Evolutionary conservation across 345 rosid genomes (phyloP).

Genomic region (Noccaea caerulescens): DNA sequence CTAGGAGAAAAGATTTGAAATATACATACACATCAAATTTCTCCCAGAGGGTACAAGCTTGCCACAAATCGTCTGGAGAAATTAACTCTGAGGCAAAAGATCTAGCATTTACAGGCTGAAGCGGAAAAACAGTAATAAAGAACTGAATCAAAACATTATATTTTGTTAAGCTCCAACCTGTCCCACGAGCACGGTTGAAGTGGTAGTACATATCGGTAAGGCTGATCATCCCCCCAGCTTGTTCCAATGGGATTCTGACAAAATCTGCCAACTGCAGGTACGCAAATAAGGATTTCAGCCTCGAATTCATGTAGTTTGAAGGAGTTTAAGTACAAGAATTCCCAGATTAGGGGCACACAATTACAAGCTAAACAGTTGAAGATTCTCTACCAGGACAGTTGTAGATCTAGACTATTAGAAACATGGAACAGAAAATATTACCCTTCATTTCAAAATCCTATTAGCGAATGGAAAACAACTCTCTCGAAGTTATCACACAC

Average conservation of each 20-base stretch:
- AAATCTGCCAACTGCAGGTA: conserved; percentile 85
- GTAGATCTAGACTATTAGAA: background rate
- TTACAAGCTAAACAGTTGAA: conserved; percentile 14
- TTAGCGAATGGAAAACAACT: background rate
- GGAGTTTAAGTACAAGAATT: conserved; percentile 20
- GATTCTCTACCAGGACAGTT: conserved; percentile 11
- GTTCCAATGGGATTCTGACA: conserved; percentile 80
- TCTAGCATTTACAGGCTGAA: conserved; percentile 4
- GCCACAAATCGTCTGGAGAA: conserved; percentile 93
- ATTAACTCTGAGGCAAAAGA: conserved; percentile 66
- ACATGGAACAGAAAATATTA: background rate
- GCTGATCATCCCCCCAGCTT: conserved; percentile 95
- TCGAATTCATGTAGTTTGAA: conserved; percentile 4
- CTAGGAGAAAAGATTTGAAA: background rate
- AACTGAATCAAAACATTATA: background rate
- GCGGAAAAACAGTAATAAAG: background rate
- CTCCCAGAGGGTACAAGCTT: conserved; percentile 95
- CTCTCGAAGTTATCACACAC: background rate
- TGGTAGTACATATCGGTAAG: conserved; percentile 91
- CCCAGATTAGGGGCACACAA: background rate
- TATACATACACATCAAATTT: conserved; percentile 83
- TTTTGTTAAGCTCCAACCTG: conserved; percentile 54
- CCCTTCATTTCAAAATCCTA: conserved; percentile 12
- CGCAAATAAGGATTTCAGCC: conserved; percentile 29
- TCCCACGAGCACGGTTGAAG: conserved; percentile 96